Evolutionary conservation across 2,329 filamentous ascomycete genomes (phyloP), one percentile per base, ranked within the genome.

Genomic region (Stagonosporopsis vannaccii): DNA sequence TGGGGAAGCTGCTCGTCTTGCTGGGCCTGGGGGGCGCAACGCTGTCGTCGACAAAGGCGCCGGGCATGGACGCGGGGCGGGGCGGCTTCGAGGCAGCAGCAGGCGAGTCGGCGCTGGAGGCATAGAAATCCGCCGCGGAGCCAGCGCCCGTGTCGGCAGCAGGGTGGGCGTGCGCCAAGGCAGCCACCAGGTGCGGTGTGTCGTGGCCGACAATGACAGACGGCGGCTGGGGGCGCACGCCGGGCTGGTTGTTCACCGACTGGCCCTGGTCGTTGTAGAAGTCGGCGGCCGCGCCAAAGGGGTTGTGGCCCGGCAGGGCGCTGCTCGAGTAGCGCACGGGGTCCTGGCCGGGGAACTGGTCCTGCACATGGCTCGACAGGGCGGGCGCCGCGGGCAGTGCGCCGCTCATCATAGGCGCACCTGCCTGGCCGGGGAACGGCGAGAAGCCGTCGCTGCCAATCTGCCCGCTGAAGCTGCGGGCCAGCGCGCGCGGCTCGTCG

Each of bases 261-360:
- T 87, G 77, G 11, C 85, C 86, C 63, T 85, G 81, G 67, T 88
- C 86, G 39, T 82, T 80, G 68, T 88, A 88, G 69, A 86, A 88
- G 30, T 87, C 84, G 15, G 86, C 81, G 6, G 85, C 85, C 32
- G 79, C 78, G 28, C 85, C 86, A 49, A 80, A 80, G 19, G 79
- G 77, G 36, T 66, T 64, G 30, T 66, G 63, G 35, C 66, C 52
- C 76, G 74, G 79, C 50, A 77, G 73, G 63, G 80, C 82, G 39
- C 83, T 79, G 44, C 75, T 69, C 9, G 82, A 63, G 56, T 74
- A 80, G 11, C 76, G 71, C 6, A 71, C 59, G 15, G 83, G 81
- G 53, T 84, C 78, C 67, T 86, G 84, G 44, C 84, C 84, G 6
- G 84, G 85, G 62, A 87, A 87, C 64, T 87, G 85, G 62, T 83